phyloP scores from a whole-genome alignment of 108 stramenopile species.

The Heterococcus sp. region DNA sequence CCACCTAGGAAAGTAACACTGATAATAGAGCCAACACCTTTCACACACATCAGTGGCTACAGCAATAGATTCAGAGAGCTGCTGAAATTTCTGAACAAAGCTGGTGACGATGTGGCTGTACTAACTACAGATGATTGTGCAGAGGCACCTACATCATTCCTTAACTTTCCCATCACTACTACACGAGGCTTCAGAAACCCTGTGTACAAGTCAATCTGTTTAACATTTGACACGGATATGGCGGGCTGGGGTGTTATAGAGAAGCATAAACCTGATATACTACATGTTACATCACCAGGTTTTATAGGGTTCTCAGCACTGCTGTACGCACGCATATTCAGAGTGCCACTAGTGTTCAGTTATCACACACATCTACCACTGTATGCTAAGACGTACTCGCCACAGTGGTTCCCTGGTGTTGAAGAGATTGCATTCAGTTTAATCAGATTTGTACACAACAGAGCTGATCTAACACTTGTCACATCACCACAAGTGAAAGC shows the following conservation, averaged over 20 bases:
- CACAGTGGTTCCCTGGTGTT: slow-evolving; percentile 68
- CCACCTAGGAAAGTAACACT: slow-evolving; percentile 28
- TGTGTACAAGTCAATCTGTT: slow-evolving; percentile 81
- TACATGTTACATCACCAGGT: slow-evolving; percentile 89
- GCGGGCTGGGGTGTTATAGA: slow-evolving; percentile 65
- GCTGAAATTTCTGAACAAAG: slow-evolving; percentile 69
- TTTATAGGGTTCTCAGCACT: slow-evolving; percentile 73
- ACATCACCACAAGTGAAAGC: slow-evolving; percentile 86
- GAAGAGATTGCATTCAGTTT: slow-evolving; percentile 71
- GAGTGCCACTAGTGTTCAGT: slow-evolving; percentile 61
- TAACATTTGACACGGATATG: slow-evolving; percentile 68
- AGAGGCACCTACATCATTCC: slow-evolving; percentile 64
- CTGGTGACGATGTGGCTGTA: slow-evolving; percentile 81
- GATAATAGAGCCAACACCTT: slow-evolving; percentile 62
- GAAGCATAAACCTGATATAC: slow-evolving; percentile 76
- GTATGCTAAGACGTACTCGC: slow-evolving; percentile 80
- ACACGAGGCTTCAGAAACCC: slow-evolving; percentile 89
- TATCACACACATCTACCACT: slow-evolving; percentile 93
- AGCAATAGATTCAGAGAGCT: slow-evolving; percentile 96
- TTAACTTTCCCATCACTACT: slow-evolving; percentile 74
- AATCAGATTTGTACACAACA: slow-evolving; percentile 69
- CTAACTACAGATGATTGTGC: slow-evolving; percentile 77
- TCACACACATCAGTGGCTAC: slow-evolving; percentile 93
- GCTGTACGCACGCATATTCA: slow-evolving; percentile 46
- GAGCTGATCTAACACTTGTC: slow-evolving; percentile 86